Percentiles rank a stretch among this genome's conserved stretches.
Conservation (phyloP, 2,329 filamentous ascomycete species). For the Phyllosticta capitalensis region DNA sequence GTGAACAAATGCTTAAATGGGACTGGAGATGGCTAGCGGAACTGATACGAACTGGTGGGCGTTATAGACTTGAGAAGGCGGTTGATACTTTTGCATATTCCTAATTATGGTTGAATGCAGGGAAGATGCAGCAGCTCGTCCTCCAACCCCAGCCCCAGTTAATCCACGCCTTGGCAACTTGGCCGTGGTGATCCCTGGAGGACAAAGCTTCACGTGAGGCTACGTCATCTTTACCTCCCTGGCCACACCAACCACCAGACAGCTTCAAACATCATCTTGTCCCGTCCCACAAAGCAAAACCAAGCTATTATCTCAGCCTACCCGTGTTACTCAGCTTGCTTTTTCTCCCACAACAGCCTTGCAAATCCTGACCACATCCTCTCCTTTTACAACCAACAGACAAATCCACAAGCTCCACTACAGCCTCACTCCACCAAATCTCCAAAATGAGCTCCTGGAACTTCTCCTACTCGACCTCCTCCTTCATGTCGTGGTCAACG, state of each 20-base stretch:
- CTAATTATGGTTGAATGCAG: neutral
- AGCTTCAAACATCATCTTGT: neutral
- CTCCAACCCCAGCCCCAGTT: no score
- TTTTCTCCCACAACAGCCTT: neutral
- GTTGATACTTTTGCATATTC: neutral
- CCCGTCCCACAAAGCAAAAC: neutral
- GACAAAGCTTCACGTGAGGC: neutral
- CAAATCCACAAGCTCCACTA: neutral
- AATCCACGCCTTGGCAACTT: neutral
- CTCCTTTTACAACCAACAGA: neutral
- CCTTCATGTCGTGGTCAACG: conserved; percentile 1
- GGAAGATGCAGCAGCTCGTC: neutral
- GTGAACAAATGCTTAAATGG: neutral
- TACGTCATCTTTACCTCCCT: neutral
- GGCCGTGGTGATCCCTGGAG: neutral
- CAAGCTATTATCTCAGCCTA: neutral
- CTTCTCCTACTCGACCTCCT: neutral
- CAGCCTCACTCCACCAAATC: neutral
- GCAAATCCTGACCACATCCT: neutral
- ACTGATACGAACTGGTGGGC: neutral
- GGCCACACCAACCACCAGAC: no score
- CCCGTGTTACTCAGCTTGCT: neutral
- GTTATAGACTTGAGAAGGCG: neutral
- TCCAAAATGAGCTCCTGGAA: conserved; percentile 2
- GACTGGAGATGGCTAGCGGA: neutral